Conservation (phyloP, 257 asterid genomes). For the Solanum gandarillasii region DNA sequence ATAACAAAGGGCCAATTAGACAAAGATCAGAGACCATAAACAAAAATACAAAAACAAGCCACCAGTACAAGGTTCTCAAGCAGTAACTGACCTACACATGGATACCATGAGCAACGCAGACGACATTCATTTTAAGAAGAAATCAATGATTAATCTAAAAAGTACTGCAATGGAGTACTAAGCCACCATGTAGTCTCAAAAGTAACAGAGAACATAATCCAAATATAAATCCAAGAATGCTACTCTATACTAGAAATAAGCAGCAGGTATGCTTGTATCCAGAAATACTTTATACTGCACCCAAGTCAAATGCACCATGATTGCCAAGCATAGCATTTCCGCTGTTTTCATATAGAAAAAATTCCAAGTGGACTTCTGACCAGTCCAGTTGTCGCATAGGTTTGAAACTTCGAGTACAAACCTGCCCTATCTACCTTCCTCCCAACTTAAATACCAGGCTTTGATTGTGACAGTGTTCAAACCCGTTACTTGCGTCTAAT, state of each 20-base stretch:
- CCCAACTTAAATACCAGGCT: not conserved
- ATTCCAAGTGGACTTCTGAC: not conserved
- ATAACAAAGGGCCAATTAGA: conserved; percentile 2
- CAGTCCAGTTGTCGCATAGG: not conserved
- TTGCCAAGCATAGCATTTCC: not conserved
- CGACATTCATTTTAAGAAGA: not conserved
- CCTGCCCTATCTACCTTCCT: not conserved
- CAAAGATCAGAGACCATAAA: not conserved
- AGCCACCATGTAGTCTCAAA: not conserved
- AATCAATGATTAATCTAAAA: not conserved
- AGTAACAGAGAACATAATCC: not conserved
- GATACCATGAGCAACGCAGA: not conserved
- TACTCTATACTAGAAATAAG: not conserved
- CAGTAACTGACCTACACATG: not conserved
- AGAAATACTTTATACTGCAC: not conserved
- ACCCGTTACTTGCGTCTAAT: not conserved
- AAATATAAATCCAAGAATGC: not conserved
- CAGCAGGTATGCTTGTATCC: not conserved
- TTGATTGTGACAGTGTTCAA: not conserved
- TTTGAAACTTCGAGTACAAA: not conserved
- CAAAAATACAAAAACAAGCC: not conserved
- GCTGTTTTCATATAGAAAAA: not conserved
- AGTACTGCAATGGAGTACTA: not conserved
- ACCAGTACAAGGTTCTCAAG: not conserved
- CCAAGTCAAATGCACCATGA: not conserved